Percentiles rank a stretch among this genome's conserved stretches.
These are phyloP conservation scores for Imleria badia DNA, from an alignment of 768 basidiomycete genomes.

Conservation along the genomic window DNA sequence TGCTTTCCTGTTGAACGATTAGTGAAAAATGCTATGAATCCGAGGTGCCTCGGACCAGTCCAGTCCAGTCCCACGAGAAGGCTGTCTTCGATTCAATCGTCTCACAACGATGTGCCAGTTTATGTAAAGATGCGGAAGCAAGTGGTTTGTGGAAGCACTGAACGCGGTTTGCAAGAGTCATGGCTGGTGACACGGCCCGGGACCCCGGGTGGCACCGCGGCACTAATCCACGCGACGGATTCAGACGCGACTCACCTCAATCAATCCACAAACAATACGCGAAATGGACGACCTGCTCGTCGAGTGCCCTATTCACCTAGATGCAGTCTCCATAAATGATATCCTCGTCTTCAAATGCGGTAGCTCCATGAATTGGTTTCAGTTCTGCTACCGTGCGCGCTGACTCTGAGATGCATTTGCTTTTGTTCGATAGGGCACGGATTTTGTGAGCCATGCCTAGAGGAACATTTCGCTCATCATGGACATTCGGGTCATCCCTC, in stretches of 20 bases:
- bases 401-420: constrained; percentile 8
- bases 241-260: not conserved
- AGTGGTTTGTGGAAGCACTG: not conserved
- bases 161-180: no score
- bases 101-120: not conserved
- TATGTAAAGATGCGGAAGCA: not conserved
- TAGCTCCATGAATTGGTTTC: constrained; percentile 13
- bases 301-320: constrained; percentile 35
- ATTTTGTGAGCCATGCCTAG: constrained; percentile 31
- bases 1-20: not conserved
- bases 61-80: not conserved
- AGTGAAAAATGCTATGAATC: not conserved
- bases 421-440: constrained; percentile 30
- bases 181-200: no score
- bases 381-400: constrained; percentile 1
- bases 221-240: not conserved
- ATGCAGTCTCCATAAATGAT: constrained; percentile 26
- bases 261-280: not conserved
- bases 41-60: not conserved
- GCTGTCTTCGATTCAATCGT: not conserved
- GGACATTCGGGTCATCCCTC: constrained; percentile 4
- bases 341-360: constrained; percentile 33
- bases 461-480: constrained; percentile 18
- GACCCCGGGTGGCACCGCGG: no score
- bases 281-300: constrained; percentile 23